A percentile compares a stretch with the other conserved stretches of the same genome.
Conservation (phyloP, 2,329 filamentous ascomycete genomes). For the Arachnomyces sp. region DNA sequence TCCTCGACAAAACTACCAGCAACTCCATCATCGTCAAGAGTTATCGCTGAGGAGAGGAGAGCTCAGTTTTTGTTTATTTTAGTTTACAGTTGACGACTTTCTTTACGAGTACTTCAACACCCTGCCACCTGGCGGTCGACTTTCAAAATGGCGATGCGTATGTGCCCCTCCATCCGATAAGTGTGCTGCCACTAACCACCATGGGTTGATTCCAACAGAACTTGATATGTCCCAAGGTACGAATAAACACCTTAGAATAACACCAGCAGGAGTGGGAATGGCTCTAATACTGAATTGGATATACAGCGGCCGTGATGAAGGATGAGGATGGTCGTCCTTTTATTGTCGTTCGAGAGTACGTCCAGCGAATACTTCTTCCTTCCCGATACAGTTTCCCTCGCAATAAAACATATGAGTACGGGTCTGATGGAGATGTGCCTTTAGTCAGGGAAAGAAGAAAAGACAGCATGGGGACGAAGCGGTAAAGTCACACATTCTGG, state of each 20-base stretch:
- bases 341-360: conserved; percentile 95
- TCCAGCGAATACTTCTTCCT: conserved; percentile 23
- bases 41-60: conserved; percentile 1
- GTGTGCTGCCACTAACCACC: conserved; percentile 6
- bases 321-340: conserved; percentile 96
- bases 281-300: conserved; percentile 4
- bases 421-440: conserved; percentile 20
- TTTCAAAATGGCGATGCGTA: conserved; percentile 43
- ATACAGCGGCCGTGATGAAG: conserved; percentile 67
- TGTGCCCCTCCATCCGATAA: conserved; percentile 30
- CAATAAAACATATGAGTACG: conserved; percentile 4
- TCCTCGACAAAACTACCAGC: conserved; percentile 19
- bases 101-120: conserved; percentile 8
- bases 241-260: conserved; percentile 7
- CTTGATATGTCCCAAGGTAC: conserved; percentile 42
- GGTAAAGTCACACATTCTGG: conserved; percentile 96
- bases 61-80: conserved; percentile 7
- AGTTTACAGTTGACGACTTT: conserved; percentile 9
- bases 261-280: conserved; percentile 15
- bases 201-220: conserved; percentile 22
- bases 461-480: conserved; percentile 93
- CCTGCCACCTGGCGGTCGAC: conserved; percentile 23
- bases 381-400: conserved; percentile 1
- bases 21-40: conserved; percentile 8
- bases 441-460: conserved; percentile 93